Evolutionary conservation across 2,329 filamentous ascomycete genomes (phyloP).

Genomic region (Scortechinia acanthostroma): DNA sequence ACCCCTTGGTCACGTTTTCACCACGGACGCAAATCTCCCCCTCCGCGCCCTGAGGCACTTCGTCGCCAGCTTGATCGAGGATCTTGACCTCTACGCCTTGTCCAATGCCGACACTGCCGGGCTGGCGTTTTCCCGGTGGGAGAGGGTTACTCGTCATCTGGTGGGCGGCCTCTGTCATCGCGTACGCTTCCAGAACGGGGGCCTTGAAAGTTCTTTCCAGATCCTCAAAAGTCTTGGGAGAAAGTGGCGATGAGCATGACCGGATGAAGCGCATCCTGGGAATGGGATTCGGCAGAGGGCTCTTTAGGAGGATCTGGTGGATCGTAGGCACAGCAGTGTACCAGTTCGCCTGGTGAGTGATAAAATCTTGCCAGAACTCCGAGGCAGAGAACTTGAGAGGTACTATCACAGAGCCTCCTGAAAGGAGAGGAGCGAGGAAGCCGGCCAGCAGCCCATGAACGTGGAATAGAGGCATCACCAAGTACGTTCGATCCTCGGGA

Average conservation of each 20-base stretch:
- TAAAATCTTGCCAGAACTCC: slow-evolving; percentile 77
- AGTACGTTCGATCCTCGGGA: slow-evolving; percentile 67
- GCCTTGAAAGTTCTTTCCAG: slow-evolving; percentile 71
- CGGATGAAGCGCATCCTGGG: slow-evolving; percentile 79
- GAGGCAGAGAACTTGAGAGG: slow-evolving; percentile 74
- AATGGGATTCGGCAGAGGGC: slow-evolving; percentile 57
- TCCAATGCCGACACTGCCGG: slow-evolving; percentile 74
- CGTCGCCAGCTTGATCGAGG: slow-evolving; percentile 61
- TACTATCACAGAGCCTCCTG: slow-evolving; percentile 73
- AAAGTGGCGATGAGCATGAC: slow-evolving; percentile 78
- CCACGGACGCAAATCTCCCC: slow-evolving; percentile 79
- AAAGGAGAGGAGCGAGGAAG: slow-evolving; percentile 70
- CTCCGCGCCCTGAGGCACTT: slow-evolving; percentile 62
- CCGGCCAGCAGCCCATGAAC: slow-evolving; percentile 82
- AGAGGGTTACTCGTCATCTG: slow-evolving; percentile 76
- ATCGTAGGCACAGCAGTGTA: slow-evolving; percentile 91
- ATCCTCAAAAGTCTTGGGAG: slow-evolving; percentile 74
- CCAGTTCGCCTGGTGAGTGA: slow-evolving; percentile 72
- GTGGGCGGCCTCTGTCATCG: slow-evolving; percentile 85
- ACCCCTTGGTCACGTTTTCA: slow-evolving; percentile 77
- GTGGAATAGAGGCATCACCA: slow-evolving; percentile 88
- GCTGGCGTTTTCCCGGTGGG: slow-evolving; percentile 66
- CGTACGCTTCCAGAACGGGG: slow-evolving; percentile 81
- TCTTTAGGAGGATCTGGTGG: slow-evolving; percentile 79
- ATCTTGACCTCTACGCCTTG: slow-evolving; percentile 80